Evolutionary conservation across 2,329 filamentous ascomycete genomes (phyloP), one percentile per base, ranked within the genome.

Genomic region (Beauveria sp.): DNA sequence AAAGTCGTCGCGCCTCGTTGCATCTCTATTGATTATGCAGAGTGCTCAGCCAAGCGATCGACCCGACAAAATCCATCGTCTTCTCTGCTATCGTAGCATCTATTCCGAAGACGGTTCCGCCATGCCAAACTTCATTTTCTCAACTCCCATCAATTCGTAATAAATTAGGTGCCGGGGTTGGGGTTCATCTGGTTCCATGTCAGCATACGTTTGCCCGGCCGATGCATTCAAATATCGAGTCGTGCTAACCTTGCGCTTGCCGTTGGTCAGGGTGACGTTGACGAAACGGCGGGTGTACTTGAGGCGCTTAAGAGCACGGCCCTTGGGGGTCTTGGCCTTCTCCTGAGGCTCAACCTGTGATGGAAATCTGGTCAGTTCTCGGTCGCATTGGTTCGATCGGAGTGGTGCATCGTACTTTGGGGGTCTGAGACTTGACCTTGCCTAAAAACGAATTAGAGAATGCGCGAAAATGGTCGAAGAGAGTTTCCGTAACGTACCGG

Each of bases 281-380:
- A 98, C 93, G 84, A 98, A 98, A 75, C 93, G 92, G 78, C 93
- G 90, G 72, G 91, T 96, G 87, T 97, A 97, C 79, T 86, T 87
- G 78, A 96, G 87, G 75, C 93, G 87, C 92, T 98, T 98, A 83
- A 95, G 91, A 72, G 93, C 93, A 76, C 93, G 92, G 76, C 93
- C 93, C 88, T 97, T 97, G 77, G 93, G 92, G 72, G 82, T 85
- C 90, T 98, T 97, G 82, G 90, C 84, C 89, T 96, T 96, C 88
- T 97, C 93, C 81, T 93, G 89, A 63, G 84, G 80, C 81, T 95
- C 90, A 79, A 93, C 89, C 89, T 92, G 64, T 71, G 66, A 61
- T 45, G 57, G 58, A 51, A 55, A 50, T 58, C 12, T 69, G 63
- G 68, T 74, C 65, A 73, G 72, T 70, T 52, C 69, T 70, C 66